These are phyloP conservation scores for Phylloporus rhodoxanthus DNA, from an alignment of 768 basidiomycete genomes.

Conservation along the genomic window DNA sequence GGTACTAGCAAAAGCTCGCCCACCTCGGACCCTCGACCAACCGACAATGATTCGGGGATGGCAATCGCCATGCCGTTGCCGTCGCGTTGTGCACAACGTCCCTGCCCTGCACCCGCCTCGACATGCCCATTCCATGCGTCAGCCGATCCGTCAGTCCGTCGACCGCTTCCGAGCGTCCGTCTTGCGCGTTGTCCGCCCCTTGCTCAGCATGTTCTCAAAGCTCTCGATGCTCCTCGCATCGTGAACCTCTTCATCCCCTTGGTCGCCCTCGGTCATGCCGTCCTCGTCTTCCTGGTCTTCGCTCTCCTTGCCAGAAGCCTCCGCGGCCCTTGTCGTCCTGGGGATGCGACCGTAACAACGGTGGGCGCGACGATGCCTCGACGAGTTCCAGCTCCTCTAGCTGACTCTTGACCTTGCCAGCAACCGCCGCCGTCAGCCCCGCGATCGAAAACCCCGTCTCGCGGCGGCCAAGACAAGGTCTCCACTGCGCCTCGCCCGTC, in stretches of 20 bases:
- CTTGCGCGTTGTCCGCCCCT: slow-evolving; percentile 19
- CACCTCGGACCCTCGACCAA: slow-evolving; percentile 81
- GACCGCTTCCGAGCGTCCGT: slow-evolving; percentile 42
- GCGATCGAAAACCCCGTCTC: slow-evolving; percentile 83
- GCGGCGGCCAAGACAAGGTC: slow-evolving; percentile 63
- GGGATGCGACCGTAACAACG: slow-evolving; percentile 31
- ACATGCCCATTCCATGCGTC: slow-evolving; percentile 45
- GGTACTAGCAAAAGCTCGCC: slow-evolving; percentile 76
- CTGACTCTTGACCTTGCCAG: slow-evolving; percentile 14
- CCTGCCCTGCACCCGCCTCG: slow-evolving; percentile 36
- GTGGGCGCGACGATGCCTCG: slow-evolving; percentile 47
- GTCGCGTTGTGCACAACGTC: slow-evolving; percentile 32
- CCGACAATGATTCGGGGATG: slow-evolving; percentile 49
- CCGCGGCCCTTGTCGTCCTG: slow-evolving; percentile 1
- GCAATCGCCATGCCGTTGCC: slow-evolving; percentile 33
- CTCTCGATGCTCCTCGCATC: slow-evolving; percentile 78
- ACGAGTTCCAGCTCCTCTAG: slow-evolving; percentile 41
- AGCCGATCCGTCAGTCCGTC: slow-evolving; percentile 63
- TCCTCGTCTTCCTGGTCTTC: slow-evolving; percentile 18
- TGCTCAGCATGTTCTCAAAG: slow-evolving; percentile 79
- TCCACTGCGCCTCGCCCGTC: too few species aligned
- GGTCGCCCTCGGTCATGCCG: slow-evolving; percentile 23
- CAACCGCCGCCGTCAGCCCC: slow-evolving; percentile 45
- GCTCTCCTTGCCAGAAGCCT: slow-evolving; percentile 9
- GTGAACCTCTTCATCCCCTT: slow-evolving; percentile 27